Conservation (phyloP, 2,329 filamentous ascomycete species). For the Fusarium globosum region DNA sequence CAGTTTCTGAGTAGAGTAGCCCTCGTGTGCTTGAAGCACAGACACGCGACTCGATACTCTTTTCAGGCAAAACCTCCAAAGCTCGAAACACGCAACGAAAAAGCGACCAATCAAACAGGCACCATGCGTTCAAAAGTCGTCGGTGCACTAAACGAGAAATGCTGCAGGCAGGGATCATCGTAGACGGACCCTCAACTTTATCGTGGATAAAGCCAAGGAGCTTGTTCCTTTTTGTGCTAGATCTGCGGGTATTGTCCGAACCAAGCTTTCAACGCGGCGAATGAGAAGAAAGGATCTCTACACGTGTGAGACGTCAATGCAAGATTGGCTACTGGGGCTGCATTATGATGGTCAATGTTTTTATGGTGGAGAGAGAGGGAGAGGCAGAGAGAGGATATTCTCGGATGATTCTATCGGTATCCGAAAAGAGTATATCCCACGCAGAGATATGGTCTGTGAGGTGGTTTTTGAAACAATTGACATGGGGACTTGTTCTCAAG, state of each 20-base stretch:
- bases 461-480: neutral
- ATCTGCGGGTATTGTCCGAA: slow-evolving; percentile 17
- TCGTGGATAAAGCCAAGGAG: slow-evolving; percentile 35
- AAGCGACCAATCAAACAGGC: slow-evolving; percentile 23
- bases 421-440: neutral
- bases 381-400: neutral
- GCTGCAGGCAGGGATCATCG: slow-evolving; percentile 5
- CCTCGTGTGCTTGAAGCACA: neutral
- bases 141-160: slow-evolving; percentile 21
- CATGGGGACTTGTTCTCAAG: neutral
- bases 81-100: slow-evolving; percentile 4
- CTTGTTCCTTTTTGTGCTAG: slow-evolving; percentile 19
- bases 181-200: slow-evolving; percentile 36
- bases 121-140: slow-evolving; percentile 18
- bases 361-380: neutral
- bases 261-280: slow-evolving; percentile 14
- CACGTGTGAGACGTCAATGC: slow-evolving; percentile 35
- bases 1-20: neutral
- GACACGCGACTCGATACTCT: slow-evolving; percentile 39
- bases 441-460: neutral
- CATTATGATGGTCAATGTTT: neutral
- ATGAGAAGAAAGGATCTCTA: slow-evolving; percentile 4
- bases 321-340: slow-evolving; percentile 42
- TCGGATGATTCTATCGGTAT: slow-evolving; percentile 1
- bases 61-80: slow-evolving; percentile 2